Base-by-base conservation (phyloP, 1,284 basidiomycete genomes). In the Fomes fomentarius region DNA sequence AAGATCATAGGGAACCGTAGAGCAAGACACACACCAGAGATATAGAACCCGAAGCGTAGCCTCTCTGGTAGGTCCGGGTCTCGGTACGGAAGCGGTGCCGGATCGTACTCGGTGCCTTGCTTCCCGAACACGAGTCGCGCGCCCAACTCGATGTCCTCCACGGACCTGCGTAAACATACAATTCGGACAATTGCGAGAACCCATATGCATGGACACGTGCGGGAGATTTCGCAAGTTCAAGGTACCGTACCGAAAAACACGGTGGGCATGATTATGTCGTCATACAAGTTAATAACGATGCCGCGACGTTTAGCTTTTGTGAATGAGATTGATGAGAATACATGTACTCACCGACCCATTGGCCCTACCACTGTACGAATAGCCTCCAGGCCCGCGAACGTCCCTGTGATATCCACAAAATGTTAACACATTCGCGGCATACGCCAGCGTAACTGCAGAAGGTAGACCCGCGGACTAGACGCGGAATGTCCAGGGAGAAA, bases 1-100 rank as follows among this genome's bases (percentile, higher is more conserved):
- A 21, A 42, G 17, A 14, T 35, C 2, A 28, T 19, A 19, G 22
- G 15, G 15, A 19, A 25, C 28, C 28, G 28, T 6, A 26, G 21
- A 19, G 46, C 11, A 10, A 21, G 33, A 24, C 31, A 66, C 72
- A 39, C 60, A 80, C 86, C 85, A 47, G 80, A 79, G 22, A 77
- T 76, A 64, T 89, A 92, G 67, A 86, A 93, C 10, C 90, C 91
- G 65, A 93, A 87, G 50, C 79, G 79, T 26, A 91, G 73, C 66
- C 83, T 89, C 45, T 69, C 58, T 7, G 81, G 75, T 37, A 89
- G 65, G 43, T 74, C 65, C 4, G 82, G 72, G 21, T 86, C 79
- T 22, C 83, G 79, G 65, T 79, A 91, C 10, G 83, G 82, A 22
- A 90, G 39, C 2, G 89, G 87, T 3, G 80, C 73, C 19, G 79